phyloP scores from a whole-genome alignment of 371 early-diverging fungal species.

The Mortierella sp. region DNA sequence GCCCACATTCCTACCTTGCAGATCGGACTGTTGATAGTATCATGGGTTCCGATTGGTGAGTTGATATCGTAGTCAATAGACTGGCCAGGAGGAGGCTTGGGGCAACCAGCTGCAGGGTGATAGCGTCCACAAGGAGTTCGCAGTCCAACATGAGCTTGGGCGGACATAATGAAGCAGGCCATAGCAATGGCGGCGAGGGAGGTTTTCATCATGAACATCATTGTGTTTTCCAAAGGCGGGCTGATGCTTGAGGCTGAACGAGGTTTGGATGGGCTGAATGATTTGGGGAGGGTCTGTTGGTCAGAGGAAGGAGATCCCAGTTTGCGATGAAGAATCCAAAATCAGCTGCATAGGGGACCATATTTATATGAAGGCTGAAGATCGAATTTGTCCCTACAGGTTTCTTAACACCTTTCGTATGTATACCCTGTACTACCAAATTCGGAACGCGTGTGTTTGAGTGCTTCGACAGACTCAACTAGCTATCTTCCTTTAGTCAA shows the following conservation, averaged over 20 bases:
- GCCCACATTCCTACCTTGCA: neutral
- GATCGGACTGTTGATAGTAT: conserved; percentile 36
- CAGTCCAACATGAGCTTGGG: conserved; percentile 16
- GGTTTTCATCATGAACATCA: conserved; percentile 5
- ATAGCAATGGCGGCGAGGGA: conserved; percentile 5
- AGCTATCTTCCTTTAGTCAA: too few relatives aligned
- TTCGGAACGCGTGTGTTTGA: too few relatives aligned
- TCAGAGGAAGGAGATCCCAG: too few relatives aligned
- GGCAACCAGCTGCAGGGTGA: conserved; percentile 37
- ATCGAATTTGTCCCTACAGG: too few relatives aligned
- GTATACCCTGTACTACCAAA: too few relatives aligned
- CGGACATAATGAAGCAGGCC: conserved; percentile 5
- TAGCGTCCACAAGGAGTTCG: conserved; percentile 11
- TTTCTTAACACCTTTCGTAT: too few relatives aligned
- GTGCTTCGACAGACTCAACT: too few relatives aligned
- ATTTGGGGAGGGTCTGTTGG: too few relatives aligned
- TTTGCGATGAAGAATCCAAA: too few relatives aligned
- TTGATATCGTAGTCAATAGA: conserved; percentile 58
- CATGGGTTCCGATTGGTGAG: conserved; percentile 53
- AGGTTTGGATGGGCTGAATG: neutral
- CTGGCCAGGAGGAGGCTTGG: conserved; percentile 54
- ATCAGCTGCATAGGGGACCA: too few relatives aligned
- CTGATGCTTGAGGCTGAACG: neutral
- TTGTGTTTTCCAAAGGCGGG: neutral
- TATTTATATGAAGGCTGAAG: too few relatives aligned